Percentiles rank a stretch among this genome's conserved stretches.
phyloP scores from a whole-genome alignment of 2,329 filamentous ascomycete species.

The Phoma sp. region DNA sequence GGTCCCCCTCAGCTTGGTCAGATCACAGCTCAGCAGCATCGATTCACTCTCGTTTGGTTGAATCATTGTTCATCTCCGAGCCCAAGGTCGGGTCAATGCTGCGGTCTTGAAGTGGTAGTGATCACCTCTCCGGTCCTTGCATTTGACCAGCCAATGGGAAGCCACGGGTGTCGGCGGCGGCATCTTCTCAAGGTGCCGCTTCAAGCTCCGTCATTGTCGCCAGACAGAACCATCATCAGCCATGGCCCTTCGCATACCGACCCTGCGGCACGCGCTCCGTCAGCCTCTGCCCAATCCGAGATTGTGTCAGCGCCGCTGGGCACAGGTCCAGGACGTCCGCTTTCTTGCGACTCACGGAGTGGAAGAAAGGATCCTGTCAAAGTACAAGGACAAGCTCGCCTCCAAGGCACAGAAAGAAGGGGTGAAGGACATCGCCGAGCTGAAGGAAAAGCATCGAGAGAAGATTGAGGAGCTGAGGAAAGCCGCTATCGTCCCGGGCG shows the following conservation, averaged over 20 bases:
- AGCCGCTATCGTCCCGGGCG: constrained; percentile 64
- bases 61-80: constrained; percentile 12
- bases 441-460: constrained; percentile 84
- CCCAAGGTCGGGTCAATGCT: constrained; percentile 6
- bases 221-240: constrained; percentile 12
- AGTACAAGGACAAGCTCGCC: constrained; percentile 85
- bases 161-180: constrained; percentile 7
- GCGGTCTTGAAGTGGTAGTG: constrained; percentile 13
- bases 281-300: constrained; percentile 40
- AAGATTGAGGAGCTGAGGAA: constrained; percentile 77
- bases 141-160: constrained; percentile 12
- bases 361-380: constrained; percentile 74
- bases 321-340: constrained; percentile 88
- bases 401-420: constrained; percentile 79
- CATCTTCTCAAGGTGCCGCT: constrained; percentile 8
- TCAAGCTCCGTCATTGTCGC: constrained; percentile 8
- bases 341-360: constrained; percentile 82
- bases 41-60: constrained; percentile 6
- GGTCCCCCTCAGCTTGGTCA: not conserved
- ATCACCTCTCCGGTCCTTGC: constrained; percentile 9
- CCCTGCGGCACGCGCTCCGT: constrained; percentile 40
- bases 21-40: not conserved
- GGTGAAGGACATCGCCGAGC: constrained; percentile 71
- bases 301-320: constrained; percentile 76
- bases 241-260: constrained; percentile 35